Evolutionary conservation across 2,329 filamentous ascomycete genomes (phyloP).

Genomic region (Alternaria postmessia): DNA sequence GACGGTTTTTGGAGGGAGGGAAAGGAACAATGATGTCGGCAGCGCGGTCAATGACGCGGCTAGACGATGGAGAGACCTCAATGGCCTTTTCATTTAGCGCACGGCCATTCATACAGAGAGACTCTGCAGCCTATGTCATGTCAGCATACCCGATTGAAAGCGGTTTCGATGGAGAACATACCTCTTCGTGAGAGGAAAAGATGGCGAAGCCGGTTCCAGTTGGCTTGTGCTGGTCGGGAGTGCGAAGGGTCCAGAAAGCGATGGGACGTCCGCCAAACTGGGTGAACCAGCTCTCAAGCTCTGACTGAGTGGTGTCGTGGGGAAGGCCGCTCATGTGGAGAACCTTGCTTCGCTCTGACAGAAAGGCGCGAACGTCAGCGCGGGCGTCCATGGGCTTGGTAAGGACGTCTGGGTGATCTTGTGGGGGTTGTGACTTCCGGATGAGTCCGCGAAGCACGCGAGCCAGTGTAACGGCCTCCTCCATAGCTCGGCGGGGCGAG

Average conservation of each 20-base stretch:
- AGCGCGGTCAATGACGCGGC: constrained; percentile 91
- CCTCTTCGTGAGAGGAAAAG: constrained; percentile 98
- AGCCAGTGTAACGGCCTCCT: constrained; percentile 93
- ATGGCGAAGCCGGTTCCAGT: constrained; percentile 98
- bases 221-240: constrained; percentile 99
- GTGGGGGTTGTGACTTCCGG: constrained; percentile 91
- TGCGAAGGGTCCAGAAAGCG: constrained; percentile 98
- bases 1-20: constrained; percentile 97
- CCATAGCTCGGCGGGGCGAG: constrained; percentile 94
- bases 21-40: constrained; percentile 97
- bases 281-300: constrained; percentile 99
- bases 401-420: constrained; percentile 93
- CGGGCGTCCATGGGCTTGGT: constrained; percentile 95
- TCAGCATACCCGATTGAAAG: constrained; percentile 16
- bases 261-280: constrained; percentile 98
- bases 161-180: constrained; percentile 56
- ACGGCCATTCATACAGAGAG: constrained; percentile 98
- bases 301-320: constrained; percentile 97
- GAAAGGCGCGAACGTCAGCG: constrained; percentile 93
- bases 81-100: constrained; percentile 99
- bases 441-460: constrained; percentile 92
- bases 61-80: constrained; percentile 97
- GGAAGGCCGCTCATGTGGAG: constrained; percentile 97
- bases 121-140: constrained; percentile 81
- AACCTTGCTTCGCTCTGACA: constrained; percentile 96